Evolutionary conservation across 2,329 filamentous ascomycete species (phyloP), one percentile per base, ranked within the genome.

Genomic region (Fusarium subtropicale): DNA sequence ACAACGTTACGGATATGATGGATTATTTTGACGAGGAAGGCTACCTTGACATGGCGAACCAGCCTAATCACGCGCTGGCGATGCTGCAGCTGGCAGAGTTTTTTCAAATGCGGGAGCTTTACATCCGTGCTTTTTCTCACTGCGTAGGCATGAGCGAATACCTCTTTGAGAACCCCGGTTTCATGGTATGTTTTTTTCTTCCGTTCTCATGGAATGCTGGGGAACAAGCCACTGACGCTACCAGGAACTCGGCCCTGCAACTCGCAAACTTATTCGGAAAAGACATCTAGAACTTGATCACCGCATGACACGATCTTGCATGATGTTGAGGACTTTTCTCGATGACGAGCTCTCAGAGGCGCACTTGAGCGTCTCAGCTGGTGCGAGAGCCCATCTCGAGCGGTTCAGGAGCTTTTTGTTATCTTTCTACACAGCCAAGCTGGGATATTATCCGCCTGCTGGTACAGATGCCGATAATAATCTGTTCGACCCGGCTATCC

Each of bases 141-240:
- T 93, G 92, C 74, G 90, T 91, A 36, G 92, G 92, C 44, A 94
- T 95, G 92, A 87, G 86, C 63, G 87, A 91, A 22, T 81, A 82
- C 28, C 66, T 94, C 7, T 81, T 83, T 41, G 74, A 79, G 8
- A 87, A 85, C 68, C 76, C 84, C 2, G 91, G 92, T 66, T 92
- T 89, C 64, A 81, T 85, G 76, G 89, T 90, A 80, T 71, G 86
- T 79, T 18, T 36, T 10, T 36, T 16, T 13, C 20, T 22, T 22
- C 20, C 20, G 20, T 33, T 33, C 11, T 33, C 5, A 33, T 33
- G 33, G 59, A 42, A 53, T 45, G 42, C 64, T 55, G 33, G 30
- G 31, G 51, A 26, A 20, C 8, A 64, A 48, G n/a, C 48, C 56
- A 56, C 75, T 79, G 58, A 78, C 67, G 56, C 1, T 31, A 15